Base-by-base conservation (phyloP, 2,329 filamentous ascomycete species). In the Fusarium tricinctum region DNA sequence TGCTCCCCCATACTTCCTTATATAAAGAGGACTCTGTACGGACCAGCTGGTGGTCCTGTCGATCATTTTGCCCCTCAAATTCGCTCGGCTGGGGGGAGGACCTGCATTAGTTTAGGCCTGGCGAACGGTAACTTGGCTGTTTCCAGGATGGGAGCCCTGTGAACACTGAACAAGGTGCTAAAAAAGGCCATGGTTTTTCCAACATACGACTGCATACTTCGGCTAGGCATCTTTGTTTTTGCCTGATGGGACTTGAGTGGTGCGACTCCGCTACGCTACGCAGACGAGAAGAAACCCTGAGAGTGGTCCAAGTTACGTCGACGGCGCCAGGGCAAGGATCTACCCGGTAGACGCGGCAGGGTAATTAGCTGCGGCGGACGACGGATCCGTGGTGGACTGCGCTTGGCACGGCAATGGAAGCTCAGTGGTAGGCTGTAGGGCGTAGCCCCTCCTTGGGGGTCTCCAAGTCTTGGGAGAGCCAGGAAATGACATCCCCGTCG, bases 91-190 rank as follows among this genome's bases (percentile, higher is more conserved):
- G 28, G 26, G 22, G 38, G 33, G 26, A 44, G 63, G 44, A 46
- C 63, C 63, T 67, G 64, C 64, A 58, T 68, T 54, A 63, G 56
- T 17, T 10, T 32, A 23, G 19, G 23, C 22, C 28, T 40, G 43
- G 2, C 20, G 7, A 64, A 43, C 52, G 46, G 35, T 22, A 45
- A 13, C 22, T 35, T 52, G 28, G 17, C 47, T 42, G 13, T 3
- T 44, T 52, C 9, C 13, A 63, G 50, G 2, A 7, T 42, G 51
- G 45, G 28, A 30, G 45, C 38, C 32, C 8, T 30, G 28, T 30
- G 4, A 13, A 30, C 28, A 30, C 9, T 30, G 9, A 13, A 30
- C 10, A 13, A 10, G 6, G 10, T 10, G 12, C 28, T 30, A 30
- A 30, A n/a, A n/a, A 19, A 8, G n/a, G 35, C 9, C 35, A 38